Evolutionary conservation across 2,329 filamentous ascomycete genomes (phyloP).

Genomic region (Stemphylium vesicarium): DNA sequence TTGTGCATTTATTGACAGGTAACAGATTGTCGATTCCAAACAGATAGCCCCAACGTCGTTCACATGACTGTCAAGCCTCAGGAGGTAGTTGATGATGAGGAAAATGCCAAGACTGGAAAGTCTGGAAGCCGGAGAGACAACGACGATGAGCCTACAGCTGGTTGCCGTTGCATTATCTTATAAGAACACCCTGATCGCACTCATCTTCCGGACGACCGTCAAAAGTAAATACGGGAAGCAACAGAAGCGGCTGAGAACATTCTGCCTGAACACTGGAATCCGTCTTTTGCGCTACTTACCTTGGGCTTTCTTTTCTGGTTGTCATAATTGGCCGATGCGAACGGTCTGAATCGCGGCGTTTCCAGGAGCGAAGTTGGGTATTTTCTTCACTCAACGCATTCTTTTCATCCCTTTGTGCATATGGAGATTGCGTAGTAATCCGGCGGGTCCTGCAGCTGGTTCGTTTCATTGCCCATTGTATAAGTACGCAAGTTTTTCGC

Average conservation of each 20-base stretch:
- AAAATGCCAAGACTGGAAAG: conserved; percentile 73
- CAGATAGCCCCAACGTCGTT: conserved; percentile 80
- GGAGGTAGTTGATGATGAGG: conserved; percentile 81
- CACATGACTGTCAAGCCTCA: conserved; percentile 93
- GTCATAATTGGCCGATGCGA: conserved; percentile 7
- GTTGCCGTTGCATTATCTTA: conserved; percentile 70
- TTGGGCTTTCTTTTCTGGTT: conserved; percentile 1
- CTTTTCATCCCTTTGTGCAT: conserved; percentile 20
- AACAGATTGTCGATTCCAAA: conserved; percentile 78
- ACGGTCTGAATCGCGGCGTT: conserved; percentile 9
- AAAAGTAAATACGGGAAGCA: conserved; percentile 4
- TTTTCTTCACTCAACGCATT: conserved; percentile 6
- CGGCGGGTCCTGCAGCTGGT: conserved; percentile 4
- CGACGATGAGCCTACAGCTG: conserved; percentile 60
- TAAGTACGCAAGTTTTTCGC: conserved; percentile 17
- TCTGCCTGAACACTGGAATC: background rate
- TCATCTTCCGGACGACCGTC: background rate
- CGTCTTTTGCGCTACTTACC: background rate
- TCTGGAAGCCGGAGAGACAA: conserved; percentile 58
- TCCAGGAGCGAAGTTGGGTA: conserved; percentile 4
- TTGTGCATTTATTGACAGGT: conserved; percentile 14
- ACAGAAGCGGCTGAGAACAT: background rate
- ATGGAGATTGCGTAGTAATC: conserved; percentile 9
- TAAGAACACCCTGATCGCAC: conserved; percentile 41
- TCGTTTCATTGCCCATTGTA: conserved; percentile 17